Evolutionary conservation across 2,329 filamentous ascomycete species (phyloP).

Genomic region (Penicillium sp.): DNA sequence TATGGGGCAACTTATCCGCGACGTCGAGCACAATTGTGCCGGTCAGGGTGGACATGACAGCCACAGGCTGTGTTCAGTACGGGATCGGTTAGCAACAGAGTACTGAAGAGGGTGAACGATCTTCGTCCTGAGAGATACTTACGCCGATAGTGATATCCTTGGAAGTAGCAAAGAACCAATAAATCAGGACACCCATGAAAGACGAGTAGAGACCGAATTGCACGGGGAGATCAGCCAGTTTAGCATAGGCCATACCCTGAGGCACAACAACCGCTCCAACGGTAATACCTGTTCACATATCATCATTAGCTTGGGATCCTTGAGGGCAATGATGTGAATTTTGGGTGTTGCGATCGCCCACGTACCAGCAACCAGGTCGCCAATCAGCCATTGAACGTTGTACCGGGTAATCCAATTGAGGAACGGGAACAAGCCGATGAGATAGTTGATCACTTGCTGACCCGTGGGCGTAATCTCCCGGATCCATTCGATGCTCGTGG

Average conservation of each 20-base stretch:
- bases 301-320: not conserved
- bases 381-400: constrained; percentile 84
- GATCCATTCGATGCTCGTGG: constrained; percentile 75
- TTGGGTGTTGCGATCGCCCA: not conserved
- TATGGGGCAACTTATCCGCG: constrained; percentile 56
- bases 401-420: constrained; percentile 85
- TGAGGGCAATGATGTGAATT: not conserved
- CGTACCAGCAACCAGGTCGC: constrained; percentile 85
- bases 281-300: constrained; percentile 59
- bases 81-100: constrained; percentile 8
- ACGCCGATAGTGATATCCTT: constrained; percentile 80
- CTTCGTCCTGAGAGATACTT: constrained; percentile 6
- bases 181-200: constrained; percentile 91
- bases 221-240: constrained; percentile 74
- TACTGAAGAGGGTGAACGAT: not conserved
- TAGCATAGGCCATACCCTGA: constrained; percentile 93
- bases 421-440: constrained; percentile 80
- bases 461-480: constrained; percentile 63
- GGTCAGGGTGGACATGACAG: constrained; percentile 89
- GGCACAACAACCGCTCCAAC: constrained; percentile 85
- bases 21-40: constrained; percentile 77
- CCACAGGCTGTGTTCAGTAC: constrained; percentile 69
- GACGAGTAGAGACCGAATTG: constrained; percentile 92
- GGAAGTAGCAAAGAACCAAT: constrained; percentile 98
- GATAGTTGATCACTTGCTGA: constrained; percentile 61